Conservation (phyloP, 164 flowering plant genomes). For the Piper longum region DNA sequence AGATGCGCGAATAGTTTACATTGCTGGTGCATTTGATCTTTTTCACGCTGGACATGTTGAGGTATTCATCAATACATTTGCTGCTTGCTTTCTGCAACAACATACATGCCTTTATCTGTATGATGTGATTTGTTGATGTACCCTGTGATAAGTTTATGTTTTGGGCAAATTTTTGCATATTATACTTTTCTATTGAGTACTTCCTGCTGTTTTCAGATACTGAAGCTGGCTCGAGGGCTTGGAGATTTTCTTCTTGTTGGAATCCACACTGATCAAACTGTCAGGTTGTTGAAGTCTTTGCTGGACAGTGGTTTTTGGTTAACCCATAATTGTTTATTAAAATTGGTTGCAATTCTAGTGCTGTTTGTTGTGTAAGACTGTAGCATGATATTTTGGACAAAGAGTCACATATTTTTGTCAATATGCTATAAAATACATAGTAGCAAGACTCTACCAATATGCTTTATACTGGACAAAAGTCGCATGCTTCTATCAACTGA, state of each 20-base stretch:
- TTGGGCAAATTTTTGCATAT: not conserved
- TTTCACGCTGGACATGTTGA: constrained; percentile 99
- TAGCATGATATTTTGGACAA: too few species aligned
- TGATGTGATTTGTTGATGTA: not conserved
- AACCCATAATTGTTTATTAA: not conserved
- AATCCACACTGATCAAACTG: constrained; percentile 82
- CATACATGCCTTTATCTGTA: not conserved
- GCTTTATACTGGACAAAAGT: too few species aligned
- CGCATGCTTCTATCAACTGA: too few species aligned
- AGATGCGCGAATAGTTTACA: constrained; percentile 81
- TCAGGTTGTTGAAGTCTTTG: constrained; percentile 33
- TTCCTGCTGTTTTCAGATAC: constrained; percentile 29
- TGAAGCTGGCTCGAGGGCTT: constrained; percentile 74
- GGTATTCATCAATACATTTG: constrained; percentile 27
- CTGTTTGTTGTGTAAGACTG: not conserved
- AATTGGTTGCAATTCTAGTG: not conserved
- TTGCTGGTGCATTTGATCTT: constrained; percentile 98
- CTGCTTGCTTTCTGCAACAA: not conserved
- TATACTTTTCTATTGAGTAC: not conserved
- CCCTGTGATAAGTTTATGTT: not conserved
- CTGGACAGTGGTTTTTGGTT: not conserved
- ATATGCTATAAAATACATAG: too few species aligned
- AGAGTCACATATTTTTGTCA: too few species aligned
- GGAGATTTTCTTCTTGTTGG: constrained; percentile 98
- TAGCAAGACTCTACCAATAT: too few species aligned